Percentiles rank a stretch among this genome's conserved stretches.
These are phyloP conservation scores for Trichoderma harzianum DNA, from an alignment of 2,329 filamentous ascomycete species.

Conservation along the genomic window DNA sequence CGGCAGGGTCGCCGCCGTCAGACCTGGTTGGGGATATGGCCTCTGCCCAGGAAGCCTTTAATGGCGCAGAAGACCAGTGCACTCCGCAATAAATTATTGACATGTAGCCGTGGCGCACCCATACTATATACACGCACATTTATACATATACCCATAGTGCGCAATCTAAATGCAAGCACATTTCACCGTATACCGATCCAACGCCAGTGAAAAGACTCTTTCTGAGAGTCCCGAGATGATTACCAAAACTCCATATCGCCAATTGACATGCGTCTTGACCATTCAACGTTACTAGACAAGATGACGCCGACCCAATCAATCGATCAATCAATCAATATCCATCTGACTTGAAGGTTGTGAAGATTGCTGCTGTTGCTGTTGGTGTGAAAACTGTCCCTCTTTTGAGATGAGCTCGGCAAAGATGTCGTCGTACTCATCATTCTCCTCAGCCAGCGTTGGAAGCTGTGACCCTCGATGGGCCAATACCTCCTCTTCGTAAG, in stretches of 20 bases:
- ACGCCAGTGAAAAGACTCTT: slow-evolving; percentile 23
- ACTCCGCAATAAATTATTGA: slow-evolving; percentile 52
- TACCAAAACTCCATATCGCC: background rate
- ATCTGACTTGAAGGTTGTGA: slow-evolving; percentile 38
- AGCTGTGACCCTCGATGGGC: slow-evolving; percentile 31
- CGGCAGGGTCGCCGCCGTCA: slow-evolving; percentile 80
- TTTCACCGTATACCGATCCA: slow-evolving; percentile 20
- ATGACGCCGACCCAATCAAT: slow-evolving; percentile 22
- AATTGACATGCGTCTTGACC: background rate
- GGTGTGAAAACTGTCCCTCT: slow-evolving; percentile 25
- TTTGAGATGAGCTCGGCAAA: slow-evolving; percentile 47
- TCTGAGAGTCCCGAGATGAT: slow-evolving; percentile 19
- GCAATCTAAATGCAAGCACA: slow-evolving; percentile 16
- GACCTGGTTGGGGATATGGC: slow-evolving; percentile 90
- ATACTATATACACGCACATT: slow-evolving; percentile 7
- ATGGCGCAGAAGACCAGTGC: slow-evolving; percentile 59
- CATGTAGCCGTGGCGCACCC: slow-evolving; percentile 28
- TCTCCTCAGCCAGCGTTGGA: slow-evolving; percentile 36
- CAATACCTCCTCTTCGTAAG: slow-evolving; percentile 36
- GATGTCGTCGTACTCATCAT: slow-evolving; percentile 60
- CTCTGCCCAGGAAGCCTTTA: slow-evolving; percentile 70
- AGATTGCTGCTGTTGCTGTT: slow-evolving; percentile 3
- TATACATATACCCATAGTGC: slow-evolving; percentile 28
- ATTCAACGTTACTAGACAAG: slow-evolving; percentile 12
- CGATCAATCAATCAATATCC: slow-evolving; percentile 41